Percentiles rank a stretch among this genome's conserved stretches.
phyloP scores from a whole-genome alignment of 306 rosid species.

The Bauhinia variegata region DNA sequence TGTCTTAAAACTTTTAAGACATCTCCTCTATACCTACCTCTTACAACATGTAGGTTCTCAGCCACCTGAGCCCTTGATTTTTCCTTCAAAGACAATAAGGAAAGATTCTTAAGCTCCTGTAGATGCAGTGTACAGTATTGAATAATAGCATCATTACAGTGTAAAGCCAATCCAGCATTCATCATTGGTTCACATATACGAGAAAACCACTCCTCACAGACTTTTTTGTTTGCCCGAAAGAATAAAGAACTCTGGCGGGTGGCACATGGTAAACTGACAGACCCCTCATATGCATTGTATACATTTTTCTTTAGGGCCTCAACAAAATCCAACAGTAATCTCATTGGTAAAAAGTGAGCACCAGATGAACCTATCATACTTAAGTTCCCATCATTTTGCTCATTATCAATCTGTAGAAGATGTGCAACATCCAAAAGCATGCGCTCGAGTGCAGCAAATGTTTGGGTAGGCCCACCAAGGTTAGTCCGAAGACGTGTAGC shows the following conservation, averaged over 20 bases:
- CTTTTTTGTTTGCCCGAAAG: constrained; percentile 95
- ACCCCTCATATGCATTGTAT: constrained; percentile 94
- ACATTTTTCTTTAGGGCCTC: constrained; percentile 95
- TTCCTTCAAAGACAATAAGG: constrained; percentile 63
- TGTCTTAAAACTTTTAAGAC: constrained; percentile 73
- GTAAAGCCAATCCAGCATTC: constrained; percentile 95
- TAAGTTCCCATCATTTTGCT: constrained; percentile 86
- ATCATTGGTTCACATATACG: constrained; percentile 99
- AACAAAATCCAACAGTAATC: constrained; percentile 80
- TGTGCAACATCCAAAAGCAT: constrained; percentile 94
- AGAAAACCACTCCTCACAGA: constrained; percentile 99
- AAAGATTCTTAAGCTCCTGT: constrained; percentile 80
- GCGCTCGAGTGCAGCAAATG: constrained; percentile 92
- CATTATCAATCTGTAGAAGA: constrained; percentile 82
- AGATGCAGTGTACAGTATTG: constrained; percentile 83
- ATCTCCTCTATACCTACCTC: constrained; percentile 65
- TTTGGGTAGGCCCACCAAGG: constrained; percentile 98
- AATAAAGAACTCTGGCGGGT: constrained; percentile 84
- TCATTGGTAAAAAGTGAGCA: constrained; percentile 94
- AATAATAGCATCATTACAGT: constrained; percentile 81
- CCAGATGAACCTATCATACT: constrained; percentile 94
- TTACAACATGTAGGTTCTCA: constrained; percentile 60
- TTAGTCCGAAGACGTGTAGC: constrained; percentile 84
- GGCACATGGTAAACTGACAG: constrained; percentile 76
- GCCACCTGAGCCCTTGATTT: constrained; percentile 72